Evolutionary conservation across 2,329 filamentous ascomycete species (phyloP), one percentile per base, ranked within the genome.

Genomic region (Aspergillus intermedius): DNA sequence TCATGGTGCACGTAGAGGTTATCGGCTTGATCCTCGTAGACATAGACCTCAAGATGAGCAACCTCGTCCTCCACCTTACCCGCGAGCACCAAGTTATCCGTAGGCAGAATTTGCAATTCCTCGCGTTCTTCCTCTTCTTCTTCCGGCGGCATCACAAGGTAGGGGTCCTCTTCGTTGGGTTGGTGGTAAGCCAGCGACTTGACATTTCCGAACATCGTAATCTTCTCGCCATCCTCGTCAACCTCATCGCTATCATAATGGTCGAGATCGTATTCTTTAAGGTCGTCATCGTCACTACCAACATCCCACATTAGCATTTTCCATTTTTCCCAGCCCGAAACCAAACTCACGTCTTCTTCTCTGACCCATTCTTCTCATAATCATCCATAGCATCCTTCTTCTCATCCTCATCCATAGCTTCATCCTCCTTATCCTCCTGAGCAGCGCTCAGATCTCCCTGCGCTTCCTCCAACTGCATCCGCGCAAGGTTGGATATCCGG

Each of bases 1-100:
- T 98, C 93, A 79, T 98, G 93, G 74, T 98, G 93, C 21, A 98
- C 91, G 69, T 98, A 98, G 52, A 98, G 84, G 67, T 98, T 98
- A 72, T 97, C 93, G 41, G 85, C 87, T 53, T 83, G 83, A 60
- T 97, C 93, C 70, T 98, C 93, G 72, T 97, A 98, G 23, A 98
- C 90, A 64, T 97, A 96, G 17, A 97, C 87, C 69, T 98, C 93
- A 22, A 98, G 77, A 70, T 97, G 91, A 15, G 93, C 91, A 52
- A 98, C 84, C 67, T 98, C 93, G 61, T 98, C 93, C 71, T 98
- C 93, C 45, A 97, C 86, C 73, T 95, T 91, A 56, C 90, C 91
- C 9, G 91, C 88, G 43, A 98, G 76, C 30, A 98, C 79, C 51
- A 98, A 77, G 67, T 97, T 98, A 72, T 98, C 93, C 13, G 88